Evolutionary conservation across 257 asterid species (phyloP), one percentile per base, ranked within the genome.

Genomic region (Linaria vulgaris): DNA sequence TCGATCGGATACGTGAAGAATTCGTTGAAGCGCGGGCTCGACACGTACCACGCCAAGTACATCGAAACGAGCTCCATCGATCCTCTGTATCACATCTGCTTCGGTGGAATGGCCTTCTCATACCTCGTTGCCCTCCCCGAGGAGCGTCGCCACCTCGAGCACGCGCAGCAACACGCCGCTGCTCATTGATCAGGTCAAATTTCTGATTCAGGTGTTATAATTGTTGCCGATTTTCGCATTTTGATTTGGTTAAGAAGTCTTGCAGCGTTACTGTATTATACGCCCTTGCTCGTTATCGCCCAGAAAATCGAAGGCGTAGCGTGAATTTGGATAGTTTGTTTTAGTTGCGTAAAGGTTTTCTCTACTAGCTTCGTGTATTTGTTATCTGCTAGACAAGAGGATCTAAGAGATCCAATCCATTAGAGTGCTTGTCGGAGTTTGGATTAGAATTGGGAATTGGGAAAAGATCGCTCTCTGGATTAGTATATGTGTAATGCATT

Each of bases 91-190:
- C 98, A 91, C 74, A 72, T 91, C 61, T 88, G 96, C 71, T 80
- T 83, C 47, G 98, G 98, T 0, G 98, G 98, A 15, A 85, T 88
- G 94, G 67, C 76, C 51, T 71, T 91, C 27, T 88, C 97, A 39
- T 91, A 88, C 81, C 88, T 91, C 73, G 72, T 91, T 15, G 96
- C 95, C 60, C 95, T 91, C 30, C 98, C 98, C 1, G 96, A 91
- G 86, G 98, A 91, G 89, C 98, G 96, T 66, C 97, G 98, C 37
- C 98, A 91, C 68, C 96, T 88, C 66, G 80, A 85, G 41, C 85
- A 83, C 50, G 80, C 78, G 47, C 80, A 85, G 41, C 85, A 83
- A 55, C 77, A 74, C 61, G 85, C 68, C 54, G 44, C n/a, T 20
- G 8, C 14, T 9, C 4, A 24, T 55, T 46, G 19, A 55, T 69